Evolutionary conservation across 164 flowering plant species (phyloP).

Genomic region (Sedum album): DNA sequence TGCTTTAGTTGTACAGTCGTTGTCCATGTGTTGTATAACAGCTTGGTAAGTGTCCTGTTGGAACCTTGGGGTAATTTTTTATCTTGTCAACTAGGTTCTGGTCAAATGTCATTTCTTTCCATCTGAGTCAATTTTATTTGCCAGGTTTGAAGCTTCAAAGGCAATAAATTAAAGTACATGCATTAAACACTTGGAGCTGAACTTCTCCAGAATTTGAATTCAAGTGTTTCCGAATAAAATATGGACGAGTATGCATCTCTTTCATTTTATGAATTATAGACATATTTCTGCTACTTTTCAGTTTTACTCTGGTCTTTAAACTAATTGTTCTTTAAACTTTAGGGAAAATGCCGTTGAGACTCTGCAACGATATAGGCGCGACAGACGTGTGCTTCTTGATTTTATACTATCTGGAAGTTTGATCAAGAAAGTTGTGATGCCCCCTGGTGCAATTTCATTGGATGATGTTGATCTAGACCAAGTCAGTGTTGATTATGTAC

Average conservation of each 20-base stretch:
- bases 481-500: constrained; percentile 89
- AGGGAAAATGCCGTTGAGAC: constrained; percentile 71
- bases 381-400: constrained; percentile 69
- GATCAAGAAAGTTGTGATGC: constrained; percentile 88
- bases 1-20: not conserved
- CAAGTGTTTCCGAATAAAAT: not conserved
- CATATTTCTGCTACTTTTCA: constrained; percentile 2
- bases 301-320: constrained; percentile 9
- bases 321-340: not conserved
- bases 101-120: not conserved
- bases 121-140: not conserved
- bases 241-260: constrained; percentile 4
- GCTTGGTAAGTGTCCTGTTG: not conserved
- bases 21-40: not conserved
- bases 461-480: constrained; percentile 98
- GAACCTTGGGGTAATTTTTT: no score
- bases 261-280: not conserved
- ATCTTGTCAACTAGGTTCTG: not conserved
- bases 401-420: constrained; percentile 82
- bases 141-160: not conserved
- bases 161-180: not conserved
- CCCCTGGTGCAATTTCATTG: constrained; percentile 92
- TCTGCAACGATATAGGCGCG: constrained; percentile 77
- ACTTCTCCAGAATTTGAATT: not conserved
- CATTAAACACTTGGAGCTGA: not conserved